These are phyloP conservation scores for Halteria grandinella DNA, from an alignment of 73 alveolate species.

Conservation along the genomic window DNA sequence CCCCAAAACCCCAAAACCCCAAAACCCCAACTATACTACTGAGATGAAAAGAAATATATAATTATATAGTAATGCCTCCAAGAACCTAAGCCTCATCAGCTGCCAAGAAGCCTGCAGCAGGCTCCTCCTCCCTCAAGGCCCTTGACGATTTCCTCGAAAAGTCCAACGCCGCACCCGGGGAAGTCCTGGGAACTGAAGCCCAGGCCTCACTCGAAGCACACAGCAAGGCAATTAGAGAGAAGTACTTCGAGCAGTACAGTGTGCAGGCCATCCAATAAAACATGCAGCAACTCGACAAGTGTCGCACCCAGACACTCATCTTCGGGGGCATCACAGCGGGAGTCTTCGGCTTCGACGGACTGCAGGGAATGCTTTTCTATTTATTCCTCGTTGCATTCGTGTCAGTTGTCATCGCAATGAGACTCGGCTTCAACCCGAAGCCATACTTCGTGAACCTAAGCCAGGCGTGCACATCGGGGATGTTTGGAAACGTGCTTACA, in stretches of 20 bases:
- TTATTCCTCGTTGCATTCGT: slow-evolving; percentile 1
- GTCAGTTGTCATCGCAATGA: neutral
- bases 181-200: neutral
- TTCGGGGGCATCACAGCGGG: slow-evolving; percentile 52
- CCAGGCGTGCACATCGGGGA: slow-evolving; percentile 17
- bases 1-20: no score
- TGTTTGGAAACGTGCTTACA: slow-evolving; percentile 25
- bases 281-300: neutral
- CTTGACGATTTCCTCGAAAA: slow-evolving; percentile 40
- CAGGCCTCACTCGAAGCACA: neutral
- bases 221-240: slow-evolving; percentile 6
- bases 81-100: no score
- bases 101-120: no score
- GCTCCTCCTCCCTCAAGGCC: slow-evolving; percentile 25
- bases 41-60: no score
- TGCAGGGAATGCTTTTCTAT: slow-evolving; percentile 30
- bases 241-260: slow-evolving; percentile 13
- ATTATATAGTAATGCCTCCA: no score
- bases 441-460: slow-evolving; percentile 4
- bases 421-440: slow-evolving; percentile 17
- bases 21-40: no score
- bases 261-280: neutral
- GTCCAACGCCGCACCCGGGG: slow-evolving; percentile 35
- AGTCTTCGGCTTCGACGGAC: slow-evolving; percentile 33
- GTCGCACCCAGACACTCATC: slow-evolving; percentile 4